Conservation (phyloP, 2,329 filamentous ascomycete genomes). For the Dothistroma septosporum region DNA sequence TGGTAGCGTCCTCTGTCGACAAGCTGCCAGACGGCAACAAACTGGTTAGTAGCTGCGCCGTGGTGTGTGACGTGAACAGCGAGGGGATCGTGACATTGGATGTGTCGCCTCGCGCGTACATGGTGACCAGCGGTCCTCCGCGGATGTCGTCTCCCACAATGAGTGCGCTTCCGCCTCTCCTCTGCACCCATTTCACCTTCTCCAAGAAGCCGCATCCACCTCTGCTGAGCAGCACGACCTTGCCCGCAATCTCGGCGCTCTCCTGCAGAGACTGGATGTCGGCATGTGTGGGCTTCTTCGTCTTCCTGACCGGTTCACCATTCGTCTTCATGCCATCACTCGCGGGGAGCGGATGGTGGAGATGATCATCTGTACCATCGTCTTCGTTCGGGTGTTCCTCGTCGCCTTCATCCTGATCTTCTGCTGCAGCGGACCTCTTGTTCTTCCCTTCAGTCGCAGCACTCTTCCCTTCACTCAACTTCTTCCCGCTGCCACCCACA, state of each 20-base stretch:
- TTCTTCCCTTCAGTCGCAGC: constrained; percentile 18
- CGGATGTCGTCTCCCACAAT: constrained; percentile 93
- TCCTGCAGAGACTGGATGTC: constrained; percentile 92
- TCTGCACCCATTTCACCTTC: constrained; percentile 95
- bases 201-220: constrained; percentile 95
- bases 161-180: constrained; percentile 79
- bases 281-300: constrained; percentile 55
- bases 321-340: constrained; percentile 38
- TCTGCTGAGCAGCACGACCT: constrained; percentile 83
- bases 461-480: constrained; percentile 18
- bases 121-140: constrained; percentile 85
- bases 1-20: constrained; percentile 44
- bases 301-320: constrained; percentile 34
- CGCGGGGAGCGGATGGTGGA: constrained; percentile 58
- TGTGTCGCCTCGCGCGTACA: constrained; percentile 97
- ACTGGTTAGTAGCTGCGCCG: constrained; percentile 85
- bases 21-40: constrained; percentile 66
- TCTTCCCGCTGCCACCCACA: constrained; percentile 17
- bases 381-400: constrained; percentile 40
- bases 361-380: constrained; percentile 81
- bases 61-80: constrained; percentile 91
- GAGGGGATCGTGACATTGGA: constrained; percentile 93
- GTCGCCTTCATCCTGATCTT: constrained; percentile 48
- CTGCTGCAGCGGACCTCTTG: constrained; percentile 17
- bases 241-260: constrained; percentile 85